phyloP scores from a whole-genome alignment of 31 red algal species.

The Asparagopsis taxiformis region DNA sequence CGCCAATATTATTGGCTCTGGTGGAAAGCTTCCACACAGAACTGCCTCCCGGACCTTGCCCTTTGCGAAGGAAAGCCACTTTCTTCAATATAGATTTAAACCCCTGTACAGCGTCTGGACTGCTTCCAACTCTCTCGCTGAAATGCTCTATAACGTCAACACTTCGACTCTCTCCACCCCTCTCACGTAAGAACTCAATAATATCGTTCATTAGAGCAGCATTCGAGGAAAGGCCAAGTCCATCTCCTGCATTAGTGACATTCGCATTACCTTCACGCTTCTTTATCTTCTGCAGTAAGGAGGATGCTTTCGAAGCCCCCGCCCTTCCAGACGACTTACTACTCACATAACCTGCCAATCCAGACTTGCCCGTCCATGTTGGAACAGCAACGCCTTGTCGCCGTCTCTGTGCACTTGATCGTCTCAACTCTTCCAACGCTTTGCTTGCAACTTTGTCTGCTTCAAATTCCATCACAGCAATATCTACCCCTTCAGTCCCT shows the following conservation, averaged over 20 bases:
- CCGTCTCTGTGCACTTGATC: slow-evolving; percentile 51
- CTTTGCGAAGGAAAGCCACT: slow-evolving; percentile 48
- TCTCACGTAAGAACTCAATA: slow-evolving; percentile 47
- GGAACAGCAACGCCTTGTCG: slow-evolving; percentile 65
- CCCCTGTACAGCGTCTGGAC: slow-evolving; percentile 18
- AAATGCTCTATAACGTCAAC: slow-evolving; percentile 60
- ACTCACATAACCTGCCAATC: slow-evolving; percentile 71
- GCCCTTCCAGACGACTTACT: slow-evolving; percentile 3
- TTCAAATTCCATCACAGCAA: slow-evolving; percentile 80
- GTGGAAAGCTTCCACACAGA: slow-evolving; percentile 54
- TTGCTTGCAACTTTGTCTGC: slow-evolving; percentile 69
- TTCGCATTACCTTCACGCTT: slow-evolving; percentile 29
- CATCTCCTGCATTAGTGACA: not conserved
- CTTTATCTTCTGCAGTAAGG: slow-evolving; percentile 45
- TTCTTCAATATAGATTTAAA: slow-evolving; percentile 75
- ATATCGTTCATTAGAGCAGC: slow-evolving; percentile 27
- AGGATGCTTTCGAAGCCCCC: slow-evolving; percentile 11
- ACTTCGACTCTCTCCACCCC: slow-evolving; percentile 46
- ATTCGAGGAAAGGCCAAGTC: not conserved
- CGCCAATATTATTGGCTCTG: not conserved
- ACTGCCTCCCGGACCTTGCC: slow-evolving; percentile 38
- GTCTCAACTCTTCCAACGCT: slow-evolving; percentile 71
- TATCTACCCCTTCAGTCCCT: slow-evolving; percentile 58
- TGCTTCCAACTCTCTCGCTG: slow-evolving; percentile 30
- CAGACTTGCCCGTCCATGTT: slow-evolving; percentile 93